These are phyloP conservation scores for Cryptosporidium viatorum DNA, from an alignment of 169 alveolate species.

Conservation along the genomic window DNA sequence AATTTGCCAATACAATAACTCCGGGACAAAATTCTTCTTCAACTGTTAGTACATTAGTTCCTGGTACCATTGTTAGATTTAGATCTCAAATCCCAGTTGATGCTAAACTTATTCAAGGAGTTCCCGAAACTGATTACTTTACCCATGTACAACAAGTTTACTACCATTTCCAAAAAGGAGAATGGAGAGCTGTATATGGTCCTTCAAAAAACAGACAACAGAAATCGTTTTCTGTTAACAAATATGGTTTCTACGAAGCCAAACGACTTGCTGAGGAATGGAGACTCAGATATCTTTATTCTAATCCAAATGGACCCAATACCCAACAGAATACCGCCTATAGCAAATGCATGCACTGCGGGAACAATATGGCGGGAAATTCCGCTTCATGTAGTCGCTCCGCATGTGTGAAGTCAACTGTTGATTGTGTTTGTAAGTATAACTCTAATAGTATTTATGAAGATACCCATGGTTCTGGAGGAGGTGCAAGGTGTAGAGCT, in stretches of 20 bases:
- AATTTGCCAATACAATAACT: not conserved
- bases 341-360: slow-evolving; percentile 12
- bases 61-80: slow-evolving; percentile 71
- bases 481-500: slow-evolving; percentile 3
- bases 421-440: slow-evolving; percentile 1
- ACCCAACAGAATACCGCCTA: not conserved
- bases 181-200: slow-evolving; percentile 75
- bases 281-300: slow-evolving; percentile 63
- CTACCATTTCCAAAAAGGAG: slow-evolving; percentile 72
- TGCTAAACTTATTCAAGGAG: slow-evolving; percentile 67
- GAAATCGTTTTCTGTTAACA: slow-evolving; percentile 64
- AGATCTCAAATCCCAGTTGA: slow-evolving; percentile 74
- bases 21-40: slow-evolving; percentile 1
- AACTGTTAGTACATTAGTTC: slow-evolving; percentile 46
- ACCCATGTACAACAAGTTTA: slow-evolving; percentile 72
- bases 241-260: slow-evolving; percentile 70
- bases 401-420: not conserved
- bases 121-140: slow-evolving; percentile 71
- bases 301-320: slow-evolving; percentile 31
- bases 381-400: not conserved
- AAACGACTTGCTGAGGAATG: slow-evolving; percentile 68
- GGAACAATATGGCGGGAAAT: slow-evolving; percentile 7
- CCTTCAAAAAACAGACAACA: slow-evolving; percentile 75
- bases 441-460: not conserved
- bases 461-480: slow-evolving; percentile 3